Evolutionary conservation across 1,139 yeast genomes (phyloP).

Genomic region (Candida sojae): DNA sequence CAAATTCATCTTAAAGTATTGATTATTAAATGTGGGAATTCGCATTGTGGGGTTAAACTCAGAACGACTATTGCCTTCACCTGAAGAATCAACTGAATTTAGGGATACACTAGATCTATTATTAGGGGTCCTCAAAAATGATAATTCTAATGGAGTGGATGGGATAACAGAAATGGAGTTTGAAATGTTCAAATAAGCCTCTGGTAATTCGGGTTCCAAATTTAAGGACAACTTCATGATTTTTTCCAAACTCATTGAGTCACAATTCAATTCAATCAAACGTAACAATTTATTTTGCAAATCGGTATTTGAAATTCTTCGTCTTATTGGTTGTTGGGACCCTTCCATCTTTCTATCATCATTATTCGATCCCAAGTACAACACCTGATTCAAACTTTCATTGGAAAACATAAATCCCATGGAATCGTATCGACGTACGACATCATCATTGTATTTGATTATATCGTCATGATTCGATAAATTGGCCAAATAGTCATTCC

Average conservation of each 20-base stretch:
- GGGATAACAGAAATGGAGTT: conserved; percentile 9
- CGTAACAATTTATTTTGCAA: conserved; percentile 25
- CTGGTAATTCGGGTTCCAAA: conserved; percentile 45
- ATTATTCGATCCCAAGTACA: conserved; percentile 42
- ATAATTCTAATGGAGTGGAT: conserved; percentile 13
- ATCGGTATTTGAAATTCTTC: conserved; percentile 8
- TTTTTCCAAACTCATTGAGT: conserved; percentile 38
- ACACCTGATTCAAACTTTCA: conserved; percentile 47
- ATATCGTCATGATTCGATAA: conserved; percentile 38
- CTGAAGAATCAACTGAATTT: conserved; percentile 29
- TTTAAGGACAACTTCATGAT: conserved; percentile 41
- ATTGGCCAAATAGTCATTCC: conserved; percentile 68
- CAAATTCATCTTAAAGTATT: conserved; percentile 37
- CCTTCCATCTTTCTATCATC: conserved; percentile 15
- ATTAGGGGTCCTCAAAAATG: conserved; percentile 9
- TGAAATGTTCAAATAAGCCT: conserved; percentile 31
- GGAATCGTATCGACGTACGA: conserved; percentile 42
- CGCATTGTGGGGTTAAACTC: conserved; percentile 22
- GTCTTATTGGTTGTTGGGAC: conserved; percentile 1
- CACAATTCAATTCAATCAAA: conserved; percentile 42
- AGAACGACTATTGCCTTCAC: background rate
- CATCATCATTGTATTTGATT: conserved; percentile 46
- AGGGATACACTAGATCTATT: conserved; percentile 20
- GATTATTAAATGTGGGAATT: conserved; percentile 42
- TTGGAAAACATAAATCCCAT: conserved; percentile 51